Evolutionary conservation across 345 rosid species (phyloP).

Genomic region (Luvunga scandens): DNA sequence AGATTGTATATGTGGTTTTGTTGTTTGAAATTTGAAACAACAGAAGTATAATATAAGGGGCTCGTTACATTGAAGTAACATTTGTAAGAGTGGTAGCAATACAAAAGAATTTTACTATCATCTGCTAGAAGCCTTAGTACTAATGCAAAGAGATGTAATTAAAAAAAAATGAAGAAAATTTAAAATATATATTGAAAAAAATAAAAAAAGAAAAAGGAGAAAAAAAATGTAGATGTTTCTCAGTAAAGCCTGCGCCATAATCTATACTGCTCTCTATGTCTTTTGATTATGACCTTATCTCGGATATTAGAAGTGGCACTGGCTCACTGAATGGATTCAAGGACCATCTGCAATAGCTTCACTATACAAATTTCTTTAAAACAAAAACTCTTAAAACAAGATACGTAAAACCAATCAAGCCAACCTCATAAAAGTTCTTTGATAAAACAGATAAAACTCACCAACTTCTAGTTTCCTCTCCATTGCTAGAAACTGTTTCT

Average conservation of each 20-base stretch:
- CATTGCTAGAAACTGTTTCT: slow-evolving; percentile 30
- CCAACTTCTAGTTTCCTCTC: slow-evolving; percentile 23
- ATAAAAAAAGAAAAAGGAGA: background rate
- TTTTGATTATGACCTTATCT: slow-evolving; percentile 28
- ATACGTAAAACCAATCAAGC: slow-evolving; percentile 40
- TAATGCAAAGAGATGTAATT: slow-evolving; percentile 22
- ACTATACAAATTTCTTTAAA: slow-evolving; percentile 42
- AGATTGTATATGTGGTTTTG: background rate
- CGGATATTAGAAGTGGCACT: slow-evolving; percentile 28
- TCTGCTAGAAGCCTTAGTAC: slow-evolving; percentile 17
- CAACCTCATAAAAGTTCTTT: slow-evolving; percentile 20
- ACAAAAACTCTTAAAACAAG: slow-evolving; percentile 24
- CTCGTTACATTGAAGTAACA: background rate
- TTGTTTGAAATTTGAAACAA: slow-evolving; percentile 16
- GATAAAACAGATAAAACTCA: slow-evolving; percentile 20
- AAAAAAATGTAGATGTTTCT: slow-evolving; percentile 20
- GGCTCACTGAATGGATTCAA: slow-evolving; percentile 27
- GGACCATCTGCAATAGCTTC: slow-evolving; percentile 22
- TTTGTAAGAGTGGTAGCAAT: slow-evolving; percentile 26
- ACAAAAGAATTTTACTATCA: slow-evolving; percentile 33
- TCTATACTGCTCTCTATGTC: slow-evolving; percentile 21
- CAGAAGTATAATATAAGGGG: slow-evolving; percentile 15
- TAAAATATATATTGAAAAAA: background rate
- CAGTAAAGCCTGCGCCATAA: slow-evolving; percentile 18
- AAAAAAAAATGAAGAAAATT: slow-evolving; percentile 19